Base-by-base conservation (phyloP, 2,329 filamentous ascomycete genomes). In the Boeremia exigua region DNA sequence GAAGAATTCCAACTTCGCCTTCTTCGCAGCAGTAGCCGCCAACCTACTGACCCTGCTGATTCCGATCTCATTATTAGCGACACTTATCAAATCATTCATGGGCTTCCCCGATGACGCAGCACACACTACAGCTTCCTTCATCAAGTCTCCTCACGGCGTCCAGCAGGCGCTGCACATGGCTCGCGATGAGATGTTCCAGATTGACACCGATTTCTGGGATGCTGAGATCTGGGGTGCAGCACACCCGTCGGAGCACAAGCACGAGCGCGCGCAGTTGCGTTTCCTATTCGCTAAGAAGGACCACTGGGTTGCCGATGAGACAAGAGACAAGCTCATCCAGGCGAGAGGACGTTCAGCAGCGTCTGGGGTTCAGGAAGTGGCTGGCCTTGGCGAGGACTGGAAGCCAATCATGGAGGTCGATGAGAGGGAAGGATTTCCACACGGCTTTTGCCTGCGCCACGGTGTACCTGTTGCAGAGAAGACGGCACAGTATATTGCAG, bases 251-350 rank as follows among this genome's bases (percentile, higher is more conserved):
- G 33, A 56, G 29, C 62, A 71, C 36, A 61, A 66, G 14, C 66
- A 76, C 40, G 67, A 76, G 7, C 69, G 78, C 2, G 74, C 80
- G 3, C 79, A 78, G 46, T 58, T 88, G 37, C 80, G 81, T 47
- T 86, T 88, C 65, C 81, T 86, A 61, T 88, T 86, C 69, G 85
- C 82, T 1, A 74, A 80, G 32, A 74, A 82, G 43, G 86, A 88
- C 65, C 84, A 86, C 64, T 88, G 85, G 85, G 82, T 88, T 25
- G 84, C 84, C 1, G 78, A 85, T 59, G 74, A 77, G 62, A 86
- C 84, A 28, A 75, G 84, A 32, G 82, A 87, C 61, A 79, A 80
- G 36, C 74, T 88, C 33, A 81, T 87, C 42, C 71, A 69, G 34
- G 63, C 75, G 10, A 71, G 81, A 37, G 80, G 78, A 11, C 60